Evolutionary conservation across 2,329 filamentous ascomycete genomes (phyloP), one percentile per base, ranked within the genome.

Genomic region (Escovopsis sp.): DNA sequence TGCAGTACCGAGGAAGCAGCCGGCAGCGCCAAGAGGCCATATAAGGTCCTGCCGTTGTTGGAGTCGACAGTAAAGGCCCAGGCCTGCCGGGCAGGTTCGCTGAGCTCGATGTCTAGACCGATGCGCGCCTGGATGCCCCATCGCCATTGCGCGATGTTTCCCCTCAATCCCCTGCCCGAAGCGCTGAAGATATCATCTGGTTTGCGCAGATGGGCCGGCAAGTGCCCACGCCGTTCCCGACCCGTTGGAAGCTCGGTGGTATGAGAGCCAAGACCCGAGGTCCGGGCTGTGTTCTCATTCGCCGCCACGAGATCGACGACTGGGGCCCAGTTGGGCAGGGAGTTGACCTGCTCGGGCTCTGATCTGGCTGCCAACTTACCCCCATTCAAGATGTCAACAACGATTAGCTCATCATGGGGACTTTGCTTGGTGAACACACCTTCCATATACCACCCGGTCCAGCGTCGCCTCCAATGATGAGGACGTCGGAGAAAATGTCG

Each of bases 401-500:
- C 25, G 36, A 35, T 27, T 7, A 6, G 25, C 29, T 15, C 24
- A n/a, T 11, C n/a, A n/a, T n/a, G n/a, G n/a, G 33, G 27, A n/a
- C 15, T 30, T 16, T 36, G n/a, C 6, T 14, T 6, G 25, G 27
- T 5, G 7, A 15, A 39, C 15, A 24, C 70, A 84, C 78, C 59
- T 78, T 76, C 65, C 82, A 89, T 6, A 91, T 69, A 1, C 80
- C 78, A 7, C 88, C 88, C 45, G 80, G 74, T 8, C 86, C 83
- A 41, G 80, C 81, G 48, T 84, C 79, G 1, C 89, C 87, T 5
- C 82, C 83, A 38, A 82, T 76, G 31, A 93, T 72, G 37, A 94
- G 65, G n/a, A 93, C 71, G 56, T 94, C 88, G 2, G 78, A 77
- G 44, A 74, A 76, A 31, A 70, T 64, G 47, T 76, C 73, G 38